These are phyloP conservation scores for Candida wancherniae DNA, from an alignment of 805 yeast genomes.

Conservation along the genomic window DNA sequence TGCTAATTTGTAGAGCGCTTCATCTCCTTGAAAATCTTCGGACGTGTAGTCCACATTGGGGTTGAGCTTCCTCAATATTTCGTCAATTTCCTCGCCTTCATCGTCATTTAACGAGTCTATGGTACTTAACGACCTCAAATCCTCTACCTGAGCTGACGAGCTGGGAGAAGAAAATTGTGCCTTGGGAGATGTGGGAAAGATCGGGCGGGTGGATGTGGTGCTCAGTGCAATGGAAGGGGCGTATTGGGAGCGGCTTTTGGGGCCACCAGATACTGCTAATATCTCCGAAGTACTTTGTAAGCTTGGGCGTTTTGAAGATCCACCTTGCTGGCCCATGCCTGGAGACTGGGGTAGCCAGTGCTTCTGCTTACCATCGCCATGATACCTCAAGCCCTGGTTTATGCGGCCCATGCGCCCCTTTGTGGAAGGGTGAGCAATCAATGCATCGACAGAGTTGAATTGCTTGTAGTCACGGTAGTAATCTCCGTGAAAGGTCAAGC, in stretches of 20 bases:
- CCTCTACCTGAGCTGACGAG: conserved; percentile 11
- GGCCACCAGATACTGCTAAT: conserved; percentile 15
- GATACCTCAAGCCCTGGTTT: conserved; percentile 78
- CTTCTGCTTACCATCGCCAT: conserved; percentile 69
- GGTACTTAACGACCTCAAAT: conserved; percentile 1
- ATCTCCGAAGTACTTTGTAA: conserved; percentile 28
- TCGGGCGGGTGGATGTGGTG: conserved; percentile 30
- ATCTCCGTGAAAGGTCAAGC: conserved; percentile 62
- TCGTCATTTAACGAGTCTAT: conserved; percentile 7
- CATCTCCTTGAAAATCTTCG: conserved; percentile 38
- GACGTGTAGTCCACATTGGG: conserved; percentile 26
- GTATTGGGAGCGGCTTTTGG: conserved; percentile 11
- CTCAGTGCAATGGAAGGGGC: conserved; percentile 26
- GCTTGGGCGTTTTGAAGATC: conserved; percentile 6
- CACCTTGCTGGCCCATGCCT: conserved; percentile 4
- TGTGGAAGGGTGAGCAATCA: conserved; percentile 65
- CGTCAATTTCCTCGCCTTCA: conserved; percentile 16
- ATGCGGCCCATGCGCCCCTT: conserved; percentile 62
- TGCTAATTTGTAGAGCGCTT: conserved; percentile 30
- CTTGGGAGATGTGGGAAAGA: conserved; percentile 27
- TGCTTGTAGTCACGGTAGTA: conserved; percentile 69
- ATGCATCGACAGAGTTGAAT: conserved; percentile 76
- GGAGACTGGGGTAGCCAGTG: conserved; percentile 61
- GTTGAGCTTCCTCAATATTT: conserved; percentile 15
- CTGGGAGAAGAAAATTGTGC: conserved; percentile 20